Conservation (phyloP, 192 early-diverging fungal species). For the Powellomyces hirtus region DNA sequence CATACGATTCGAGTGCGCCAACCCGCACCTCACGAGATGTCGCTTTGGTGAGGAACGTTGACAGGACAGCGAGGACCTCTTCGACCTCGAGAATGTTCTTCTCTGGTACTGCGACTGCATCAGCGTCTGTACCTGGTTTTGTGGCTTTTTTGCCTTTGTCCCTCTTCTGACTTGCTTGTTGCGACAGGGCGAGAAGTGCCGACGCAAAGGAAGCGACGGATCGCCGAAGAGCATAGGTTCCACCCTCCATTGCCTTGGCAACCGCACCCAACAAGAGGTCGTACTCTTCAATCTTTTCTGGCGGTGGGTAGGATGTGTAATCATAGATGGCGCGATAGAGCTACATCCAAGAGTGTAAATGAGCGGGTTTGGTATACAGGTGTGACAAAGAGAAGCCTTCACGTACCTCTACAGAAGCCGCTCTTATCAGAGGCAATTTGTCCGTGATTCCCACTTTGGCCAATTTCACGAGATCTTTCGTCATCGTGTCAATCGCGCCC, state of each 20-base stretch:
- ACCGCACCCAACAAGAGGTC: constrained; percentile 45
- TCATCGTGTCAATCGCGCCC: constrained; percentile 62
- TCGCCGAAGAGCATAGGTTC: constrained; percentile 48
- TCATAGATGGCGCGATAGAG: constrained; percentile 51
- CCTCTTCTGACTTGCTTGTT: constrained; percentile 35
- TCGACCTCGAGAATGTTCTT: constrained; percentile 51
- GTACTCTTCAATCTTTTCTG: constrained; percentile 52
- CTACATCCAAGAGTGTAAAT: constrained; percentile 20
- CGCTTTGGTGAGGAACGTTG: constrained; percentile 56
- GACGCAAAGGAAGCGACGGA: constrained; percentile 51
- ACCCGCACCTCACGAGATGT: constrained; percentile 66
- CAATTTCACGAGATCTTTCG: constrained; percentile 70
- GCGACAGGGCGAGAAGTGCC: constrained; percentile 53
- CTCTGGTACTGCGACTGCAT: constrained; percentile 30
- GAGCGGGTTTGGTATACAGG: no score
- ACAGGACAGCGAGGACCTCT: constrained; percentile 70
- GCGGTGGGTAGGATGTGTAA: constrained; percentile 39
- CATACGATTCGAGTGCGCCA: constrained; percentile 79
- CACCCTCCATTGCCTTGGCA: constrained; percentile 53
- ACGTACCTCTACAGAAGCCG: constrained; percentile 64
- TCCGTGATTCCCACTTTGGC: constrained; percentile 66
- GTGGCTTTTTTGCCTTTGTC: constrained; percentile 22
- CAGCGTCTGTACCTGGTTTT: constrained; percentile 39
- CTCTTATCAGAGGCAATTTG: constrained; percentile 68
- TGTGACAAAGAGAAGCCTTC: no score